These are phyloP conservation scores for Dactylonectria macrodidyma DNA, from an alignment of 2,329 filamentous ascomycete genomes.

Conservation along the genomic window DNA sequence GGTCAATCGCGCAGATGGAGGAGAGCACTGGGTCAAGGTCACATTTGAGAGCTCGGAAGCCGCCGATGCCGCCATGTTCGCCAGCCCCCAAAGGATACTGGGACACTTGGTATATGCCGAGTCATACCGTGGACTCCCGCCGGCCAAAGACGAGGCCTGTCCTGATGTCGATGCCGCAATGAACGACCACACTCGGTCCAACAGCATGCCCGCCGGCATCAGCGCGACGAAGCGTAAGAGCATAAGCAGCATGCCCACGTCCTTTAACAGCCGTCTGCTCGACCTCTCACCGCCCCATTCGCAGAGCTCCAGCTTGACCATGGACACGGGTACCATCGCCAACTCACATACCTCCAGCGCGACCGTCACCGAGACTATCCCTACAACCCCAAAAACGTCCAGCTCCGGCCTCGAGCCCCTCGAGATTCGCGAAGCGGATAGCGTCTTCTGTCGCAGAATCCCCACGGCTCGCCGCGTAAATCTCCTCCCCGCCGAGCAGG, in stretches of 20 bases:
- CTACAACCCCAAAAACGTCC: slow-evolving; percentile 32
- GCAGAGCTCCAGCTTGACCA: slow-evolving; percentile 67
- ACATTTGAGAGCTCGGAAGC: slow-evolving; percentile 83
- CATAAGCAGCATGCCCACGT: slow-evolving; percentile 52
- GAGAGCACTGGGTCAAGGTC: slow-evolving; percentile 92
- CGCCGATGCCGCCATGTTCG: slow-evolving; percentile 77
- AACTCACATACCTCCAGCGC: slow-evolving; percentile 61
- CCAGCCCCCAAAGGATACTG: slow-evolving; percentile 80
- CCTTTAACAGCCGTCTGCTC: slow-evolving; percentile 56
- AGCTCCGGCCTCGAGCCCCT: slow-evolving; percentile 47
- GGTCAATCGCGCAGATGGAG: slow-evolving; percentile 86
- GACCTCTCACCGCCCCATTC: slow-evolving; percentile 62
- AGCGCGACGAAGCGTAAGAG: slow-evolving; percentile 48
- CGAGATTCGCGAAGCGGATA: slow-evolving; percentile 53
- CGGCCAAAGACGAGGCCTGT: slow-evolving; percentile 75
- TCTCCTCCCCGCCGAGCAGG: slow-evolving; percentile 78
- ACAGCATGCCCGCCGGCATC: slow-evolving; percentile 53
- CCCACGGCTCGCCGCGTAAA: slow-evolving; percentile 76
- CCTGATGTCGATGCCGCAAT: slow-evolving; percentile 63
- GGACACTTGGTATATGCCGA: slow-evolving; percentile 81
- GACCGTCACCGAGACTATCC: slow-evolving; percentile 57
- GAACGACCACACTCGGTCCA: slow-evolving; percentile 51
- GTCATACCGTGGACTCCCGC: slow-evolving; percentile 76
- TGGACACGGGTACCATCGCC: slow-evolving; percentile 70
- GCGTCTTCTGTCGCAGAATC: slow-evolving; percentile 72